Evolutionary conservation across 225 moss, liverwort and hornwort genomes (phyloP).

Genomic region (Rhytidiadelphus loreus): DNA sequence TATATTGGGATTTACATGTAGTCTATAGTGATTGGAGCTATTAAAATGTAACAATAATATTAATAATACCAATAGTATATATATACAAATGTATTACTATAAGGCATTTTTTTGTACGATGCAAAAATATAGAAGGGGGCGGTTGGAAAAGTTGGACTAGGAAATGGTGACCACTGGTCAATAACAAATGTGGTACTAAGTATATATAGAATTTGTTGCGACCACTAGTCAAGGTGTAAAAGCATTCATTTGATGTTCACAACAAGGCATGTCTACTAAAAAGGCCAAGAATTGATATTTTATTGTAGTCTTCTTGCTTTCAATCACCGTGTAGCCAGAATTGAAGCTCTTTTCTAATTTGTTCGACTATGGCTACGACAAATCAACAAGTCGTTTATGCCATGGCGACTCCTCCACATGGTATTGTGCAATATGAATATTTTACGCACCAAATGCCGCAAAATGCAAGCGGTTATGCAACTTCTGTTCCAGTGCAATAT

Average conservation of each 20-base stretch:
- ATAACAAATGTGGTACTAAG: neutral
- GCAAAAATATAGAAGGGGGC: rapidly evolving
- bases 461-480: neutral
- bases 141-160: neutral
- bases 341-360: neutral
- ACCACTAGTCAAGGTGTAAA: neutral
- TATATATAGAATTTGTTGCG: neutral
- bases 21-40: neutral
- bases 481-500: slow-evolving; percentile 9
- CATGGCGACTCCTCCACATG: slow-evolving; percentile 23
- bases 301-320: neutral
- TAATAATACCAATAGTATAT: no score
- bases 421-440: slow-evolving; percentile 38
- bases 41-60: no score
- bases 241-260: neutral
- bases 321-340: neutral
- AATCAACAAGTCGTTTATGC: slow-evolving; percentile 44
- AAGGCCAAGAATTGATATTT: neutral
- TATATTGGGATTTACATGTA: rapidly evolving
- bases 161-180: neutral
- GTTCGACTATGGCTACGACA: slow-evolving; percentile 11
- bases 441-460: slow-evolving; percentile 33
- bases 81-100: neutral
- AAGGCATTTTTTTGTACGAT: neutral
- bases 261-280: neutral